Evolutionary conservation across 202 grass and related monocot genomes (phyloP), one percentile per base, ranked within the genome.

Genomic region (Bolboschoenoplectus hybrid): DNA sequence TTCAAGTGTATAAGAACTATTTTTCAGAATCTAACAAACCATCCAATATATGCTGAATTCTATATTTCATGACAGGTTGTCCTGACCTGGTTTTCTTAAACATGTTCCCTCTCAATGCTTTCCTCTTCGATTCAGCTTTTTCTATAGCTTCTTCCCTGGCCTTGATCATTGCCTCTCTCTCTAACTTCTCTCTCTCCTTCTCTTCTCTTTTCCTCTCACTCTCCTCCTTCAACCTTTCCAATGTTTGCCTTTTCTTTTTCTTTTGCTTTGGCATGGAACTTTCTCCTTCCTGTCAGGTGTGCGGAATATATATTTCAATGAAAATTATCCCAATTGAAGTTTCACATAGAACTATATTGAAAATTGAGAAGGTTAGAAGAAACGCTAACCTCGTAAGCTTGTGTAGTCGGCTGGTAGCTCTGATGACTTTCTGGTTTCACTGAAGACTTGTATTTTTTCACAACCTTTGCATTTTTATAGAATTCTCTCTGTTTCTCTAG

Each of bases 1-100:
- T 9, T 68, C 63, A 67, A 68, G 35, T 20, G 8, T n/a, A 68
- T 47, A 39, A 83, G 41, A 53, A 39, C 49, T 95, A 88, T 36
- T 86, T 90, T 83, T 85, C 81, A 88, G 61, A 85, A 87, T 84
- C 85, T 44, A 94, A 35, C 55, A 94, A 90, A 74, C 90, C 91
- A 81, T 97, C 92, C 35, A 99, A 70, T 38, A 97, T 89, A 78
- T 97, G 93, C 81, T 96, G 66, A 2, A 99, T 99, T 73, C 92
- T 91, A 88, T 93, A 94, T 72, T 91, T 93, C 92, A 99, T 94
- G 44, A 92, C 86, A 60, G 93, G 97, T 20, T 97, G 97, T 20
- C 97, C 97, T 0, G 86, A 99, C 47, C 92, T 89, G 1, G 97
- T 99, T 86, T 92, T 99, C 87, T 90, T 99, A 57, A 99, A 94